Base-by-base conservation (phyloP, 2,329 filamentous ascomycete species). In the Fusarium napiforme region DNA sequence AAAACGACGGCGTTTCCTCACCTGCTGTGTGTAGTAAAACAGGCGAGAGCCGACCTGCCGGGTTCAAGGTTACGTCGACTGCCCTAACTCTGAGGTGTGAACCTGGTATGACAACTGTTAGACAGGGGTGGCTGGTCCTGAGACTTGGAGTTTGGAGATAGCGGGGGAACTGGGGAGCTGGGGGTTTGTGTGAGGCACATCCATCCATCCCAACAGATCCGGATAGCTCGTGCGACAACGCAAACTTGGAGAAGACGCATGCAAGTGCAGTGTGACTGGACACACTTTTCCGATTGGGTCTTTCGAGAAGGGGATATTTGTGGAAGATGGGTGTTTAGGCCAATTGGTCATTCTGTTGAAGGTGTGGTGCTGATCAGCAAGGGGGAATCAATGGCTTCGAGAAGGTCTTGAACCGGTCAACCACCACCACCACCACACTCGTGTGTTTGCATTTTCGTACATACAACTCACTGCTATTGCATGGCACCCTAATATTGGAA, bases 11-110 rank as follows among this genome's bases (percentile, higher is more conserved):
- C 15, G 21, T 18, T 58, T 45, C 30, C 26, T 40, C 26, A 58
- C 52, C 52, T 58, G 30, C 60, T 21, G 52, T 32, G 32, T 58
- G 26, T n/a, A 39, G 50, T 32, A 58, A 59, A 59, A 58, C 50
- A 62, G 52, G 52, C 60, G 60, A 58, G 40, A 58, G 34, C 60
- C 60, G 60, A 46, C 40, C 16, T 46, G 18, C 60, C 34, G 40
- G 52, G 52, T 59, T 62, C 52, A 46, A 32, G n/a, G 52, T 46
- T 62, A 32, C 60, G 26, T 58, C 32, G 34, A 59, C 26, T 58
- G 52, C 40, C 50, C 60, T 30, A 59, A 23, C 23, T 59, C 21
- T 39, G 21, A 34, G 50, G n/a, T 43, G 30, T 30, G 21, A 39
- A n/a, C 32, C 50, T 28, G 32, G 23, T n/a, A 28, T 45, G 60